Evolutionary conservation across 1,284 basidiomycete genomes (phyloP), one percentile per base, ranked within the genome.

Genomic region (Tilletia horrida): DNA sequence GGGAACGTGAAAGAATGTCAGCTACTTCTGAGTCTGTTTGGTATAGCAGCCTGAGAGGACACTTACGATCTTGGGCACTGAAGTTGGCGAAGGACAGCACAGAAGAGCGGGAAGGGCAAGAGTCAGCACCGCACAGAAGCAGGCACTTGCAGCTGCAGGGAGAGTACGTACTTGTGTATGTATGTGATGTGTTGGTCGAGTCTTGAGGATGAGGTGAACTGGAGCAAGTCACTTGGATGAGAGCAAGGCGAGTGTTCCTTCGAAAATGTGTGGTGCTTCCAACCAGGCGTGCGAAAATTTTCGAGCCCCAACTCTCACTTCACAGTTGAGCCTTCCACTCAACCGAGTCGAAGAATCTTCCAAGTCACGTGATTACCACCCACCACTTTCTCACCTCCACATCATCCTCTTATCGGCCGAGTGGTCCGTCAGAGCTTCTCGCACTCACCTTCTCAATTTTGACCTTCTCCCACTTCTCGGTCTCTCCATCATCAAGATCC

Each of bases 61-160:
- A 59, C 55, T 8, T 40, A 59, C 55, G 55, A 59, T 59, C 55
- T 59, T 59, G 55, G 55, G 55, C 55, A 59, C 55, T 59, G 55
- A 29, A 31, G 55, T 18, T 27, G 21, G 11, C 2, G n/a, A 35
- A 16, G 14, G 3, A 18, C 14, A 16, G 14, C 18, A 35, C 27
- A 59, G 55, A 59, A 35, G 29, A 29, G 55, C 52, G 14, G 21
- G 23, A 57, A 31, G 52, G 18, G 25, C 4, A 14, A 59, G 27
- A 52, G 50, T 52, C 50, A 52, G 13, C 14, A 3, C 11, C 50
- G 16, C 11, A n/a, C n/a, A 8, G 3, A 29, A 23, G 52, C n/a
- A 14, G 27, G n/a, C n/a, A 29, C 2, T 27, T 23, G 52, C 27
- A 23, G 52, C 9, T 25, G 23, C 8, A 25, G 47, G 2, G 47